Percentiles rank a stretch among this genome's conserved stretches.
Evolutionary conservation across 768 basidiomycete genomes (phyloP).

Genomic region (Leccinum olivaceopallidum): DNA sequence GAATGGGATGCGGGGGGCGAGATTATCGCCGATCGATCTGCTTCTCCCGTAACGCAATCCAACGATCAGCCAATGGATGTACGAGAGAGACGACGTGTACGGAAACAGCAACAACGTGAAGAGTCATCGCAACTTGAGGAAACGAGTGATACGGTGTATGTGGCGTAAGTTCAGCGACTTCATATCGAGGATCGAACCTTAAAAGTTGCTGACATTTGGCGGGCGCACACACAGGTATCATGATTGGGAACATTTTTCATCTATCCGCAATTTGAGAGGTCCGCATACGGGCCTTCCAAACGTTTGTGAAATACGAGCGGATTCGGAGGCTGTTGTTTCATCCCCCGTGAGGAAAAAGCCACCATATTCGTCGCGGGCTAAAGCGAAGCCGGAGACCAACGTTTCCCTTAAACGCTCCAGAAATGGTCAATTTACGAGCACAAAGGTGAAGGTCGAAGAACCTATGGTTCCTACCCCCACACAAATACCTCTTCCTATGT

Average conservation of each 20-base stretch:
- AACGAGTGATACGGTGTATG: constrained; percentile 59
- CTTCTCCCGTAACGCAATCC: constrained; percentile 29
- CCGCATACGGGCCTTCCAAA: constrained; percentile 77
- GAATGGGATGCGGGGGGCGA: constrained; percentile 72
- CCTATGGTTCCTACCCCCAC: constrained; percentile 25
- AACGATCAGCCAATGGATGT: constrained; percentile 31
- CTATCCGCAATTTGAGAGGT: constrained; percentile 84
- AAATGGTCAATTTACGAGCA: constrained; percentile 25
- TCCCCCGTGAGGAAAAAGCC: constrained; percentile 37
- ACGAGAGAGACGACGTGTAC: constrained; percentile 45
- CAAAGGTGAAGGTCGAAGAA: constrained; percentile 26
- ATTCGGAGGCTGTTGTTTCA: constrained; percentile 31
- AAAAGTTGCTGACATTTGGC: constrained; percentile 11
- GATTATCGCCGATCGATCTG: constrained; percentile 27
- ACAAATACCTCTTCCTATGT: constrained; percentile 39
- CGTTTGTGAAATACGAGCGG: constrained; percentile 51
- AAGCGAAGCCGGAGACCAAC: constrained; percentile 27
- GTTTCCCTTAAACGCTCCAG: constrained; percentile 16
- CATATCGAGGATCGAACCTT: constrained; percentile 8
- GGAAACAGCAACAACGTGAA: constrained; percentile 38
- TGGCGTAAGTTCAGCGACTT: constrained; percentile 64
- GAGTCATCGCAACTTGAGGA: constrained; percentile 23
- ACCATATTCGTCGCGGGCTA: constrained; percentile 32
- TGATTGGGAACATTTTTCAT: constrained; percentile 95
- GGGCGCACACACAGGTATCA: constrained; percentile 59